phyloP scores from a whole-genome alignment of 2,329 filamentous ascomycete genomes.

The Fusarium sp. region DNA sequence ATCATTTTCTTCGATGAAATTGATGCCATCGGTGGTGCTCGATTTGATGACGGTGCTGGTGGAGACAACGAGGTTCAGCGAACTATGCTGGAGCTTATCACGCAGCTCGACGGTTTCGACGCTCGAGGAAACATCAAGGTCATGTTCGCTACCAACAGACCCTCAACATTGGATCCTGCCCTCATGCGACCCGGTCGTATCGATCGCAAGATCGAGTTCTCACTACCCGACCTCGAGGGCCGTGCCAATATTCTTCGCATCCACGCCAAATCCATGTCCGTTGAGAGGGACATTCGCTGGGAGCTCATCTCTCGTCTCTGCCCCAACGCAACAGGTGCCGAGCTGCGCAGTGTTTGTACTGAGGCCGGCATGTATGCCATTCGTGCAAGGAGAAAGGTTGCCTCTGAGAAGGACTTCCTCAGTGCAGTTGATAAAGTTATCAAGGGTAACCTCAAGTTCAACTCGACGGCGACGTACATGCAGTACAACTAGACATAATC shows the following conservation, averaged over 20 bases:
- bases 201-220: constrained; percentile 99
- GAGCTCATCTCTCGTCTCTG: constrained; percentile 97
- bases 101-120: constrained; percentile 96
- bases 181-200: constrained; percentile 98
- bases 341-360: constrained; percentile 95
- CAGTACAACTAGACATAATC: constrained; percentile 87
- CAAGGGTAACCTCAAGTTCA: constrained; percentile 99
- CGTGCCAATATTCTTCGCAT: constrained; percentile 98
- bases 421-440: constrained; percentile 99
- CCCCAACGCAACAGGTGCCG: constrained; percentile 96
- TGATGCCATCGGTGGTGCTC: constrained; percentile 93
- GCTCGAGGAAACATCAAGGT: constrained; percentile 98
- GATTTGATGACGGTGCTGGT: constrained; percentile 95
- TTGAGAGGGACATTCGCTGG: constrained; percentile 98
- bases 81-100: constrained; percentile 98
- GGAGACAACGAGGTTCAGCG: constrained; percentile 98
- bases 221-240: constrained; percentile 94
- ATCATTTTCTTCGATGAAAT: constrained; percentile 99
- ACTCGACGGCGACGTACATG: constrained; percentile 97
- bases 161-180: constrained; percentile 94
- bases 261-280: constrained; percentile 99
- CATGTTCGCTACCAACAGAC: constrained; percentile 98
- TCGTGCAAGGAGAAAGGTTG: constrained; percentile 92
- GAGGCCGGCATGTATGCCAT: constrained; percentile 99
- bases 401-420: constrained; percentile 98